Percentiles rank a stretch among this genome's conserved stretches.
Evolutionary conservation across 106 monocot species (phyloP).

Genomic region (Acanthochlamys bracteata): DNA sequence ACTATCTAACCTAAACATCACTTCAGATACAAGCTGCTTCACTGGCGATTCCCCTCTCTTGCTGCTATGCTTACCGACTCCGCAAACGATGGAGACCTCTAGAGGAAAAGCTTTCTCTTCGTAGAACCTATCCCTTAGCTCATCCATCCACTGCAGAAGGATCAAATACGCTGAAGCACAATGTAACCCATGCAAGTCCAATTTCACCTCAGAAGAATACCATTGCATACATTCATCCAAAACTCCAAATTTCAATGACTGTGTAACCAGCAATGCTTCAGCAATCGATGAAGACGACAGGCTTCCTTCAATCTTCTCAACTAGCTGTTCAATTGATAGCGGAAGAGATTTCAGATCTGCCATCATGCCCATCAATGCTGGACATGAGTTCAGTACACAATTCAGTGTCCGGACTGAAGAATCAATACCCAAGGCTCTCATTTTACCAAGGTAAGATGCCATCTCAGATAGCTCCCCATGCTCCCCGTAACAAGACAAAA

Average conservation of each 20-base stretch:
- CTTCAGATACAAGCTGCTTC: conserved; percentile 45
- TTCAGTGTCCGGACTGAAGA: conserved; percentile 50
- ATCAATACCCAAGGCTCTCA: conserved; percentile 25
- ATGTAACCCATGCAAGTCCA: conserved; percentile 85
- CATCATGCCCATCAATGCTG: conserved; percentile 21
- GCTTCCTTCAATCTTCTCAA: conserved; percentile 18
- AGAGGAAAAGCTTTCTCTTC: conserved; percentile 8
- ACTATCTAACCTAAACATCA: conserved; percentile 39
- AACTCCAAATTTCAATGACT: conserved; percentile 21
- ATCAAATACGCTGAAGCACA: conserved; percentile 44
- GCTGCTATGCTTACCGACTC: conserved; percentile 58
- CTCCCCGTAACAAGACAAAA: conserved; percentile 73
- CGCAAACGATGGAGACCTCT: conserved; percentile 63
- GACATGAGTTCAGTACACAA: conserved; percentile 53
- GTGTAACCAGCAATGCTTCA: conserved; percentile 34
- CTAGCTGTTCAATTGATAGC: conserved; percentile 23
- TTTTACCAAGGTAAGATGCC: conserved; percentile 42
- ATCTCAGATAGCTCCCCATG: conserved; percentile 32
- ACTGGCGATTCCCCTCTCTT: conserved; percentile 48
- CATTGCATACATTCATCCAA: conserved; percentile 31
- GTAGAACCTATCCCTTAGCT: conserved; percentile 22
- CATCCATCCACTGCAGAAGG: conserved; percentile 61
- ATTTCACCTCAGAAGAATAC: conserved; percentile 43
- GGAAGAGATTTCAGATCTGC: conserved; percentile 22
- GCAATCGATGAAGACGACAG: neutral